A percentile compares a stretch with the other conserved stretches of the same genome.
Conservation (phyloP, 1,284 basidiomycete genomes). For the Ustilago trichophora region DNA sequence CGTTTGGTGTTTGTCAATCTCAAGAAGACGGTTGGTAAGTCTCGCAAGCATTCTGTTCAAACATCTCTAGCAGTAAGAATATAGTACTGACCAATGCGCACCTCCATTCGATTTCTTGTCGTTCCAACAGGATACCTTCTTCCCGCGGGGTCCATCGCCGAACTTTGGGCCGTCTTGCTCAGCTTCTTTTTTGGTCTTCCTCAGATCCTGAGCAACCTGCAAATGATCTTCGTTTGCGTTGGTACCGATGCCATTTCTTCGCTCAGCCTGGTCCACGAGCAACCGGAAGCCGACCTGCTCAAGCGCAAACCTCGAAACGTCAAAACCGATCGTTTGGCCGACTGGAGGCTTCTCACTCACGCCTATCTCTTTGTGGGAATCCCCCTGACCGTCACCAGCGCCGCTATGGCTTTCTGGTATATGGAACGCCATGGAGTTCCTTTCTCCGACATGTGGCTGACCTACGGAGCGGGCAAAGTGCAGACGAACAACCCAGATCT, state of each 20-base stretch:
- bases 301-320: conserved; percentile 70
- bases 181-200: conserved; percentile 70
- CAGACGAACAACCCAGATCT: conserved; percentile 58
- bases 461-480: conserved; percentile 70
- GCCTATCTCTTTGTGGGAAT: conserved; percentile 75
- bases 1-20: conserved; percentile 78
- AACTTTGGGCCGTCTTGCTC: conserved; percentile 75
- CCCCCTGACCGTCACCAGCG: conserved; percentile 70
- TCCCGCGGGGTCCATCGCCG: conserved; percentile 72
- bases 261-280: conserved; percentile 72
- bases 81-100: too few relatives aligned
- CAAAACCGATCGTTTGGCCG: conserved; percentile 69
- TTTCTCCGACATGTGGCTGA: conserved; percentile 68
- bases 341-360: conserved; percentile 73
- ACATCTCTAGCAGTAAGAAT: too few relatives aligned
- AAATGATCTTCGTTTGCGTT: conserved; percentile 67
- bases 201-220: conserved; percentile 71
- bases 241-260: conserved; percentile 69
- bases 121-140: too few relatives aligned
- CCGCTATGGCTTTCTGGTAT: conserved; percentile 69
- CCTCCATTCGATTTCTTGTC: too few relatives aligned
- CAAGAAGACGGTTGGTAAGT: conserved; percentile 69
- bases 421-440: conserved; percentile 64
- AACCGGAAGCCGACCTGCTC: conserved; percentile 72
- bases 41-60: too few relatives aligned